Base-by-base conservation (phyloP, 441 rosid species). In the Aquilaria agallochum region DNA sequence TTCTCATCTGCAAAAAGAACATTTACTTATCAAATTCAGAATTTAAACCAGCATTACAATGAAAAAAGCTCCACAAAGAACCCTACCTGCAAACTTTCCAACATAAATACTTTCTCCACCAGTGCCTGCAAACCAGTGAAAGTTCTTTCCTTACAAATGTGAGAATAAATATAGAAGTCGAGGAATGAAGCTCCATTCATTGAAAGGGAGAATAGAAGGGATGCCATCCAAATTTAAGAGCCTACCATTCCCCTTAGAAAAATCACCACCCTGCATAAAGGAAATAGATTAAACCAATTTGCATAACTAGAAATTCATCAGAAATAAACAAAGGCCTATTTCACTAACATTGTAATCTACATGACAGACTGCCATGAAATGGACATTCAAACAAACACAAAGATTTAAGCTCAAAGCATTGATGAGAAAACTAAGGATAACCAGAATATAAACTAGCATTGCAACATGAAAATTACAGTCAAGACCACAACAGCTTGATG, bases 21-120 rank as follows among this genome's bases (percentile, higher is more conserved):
- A 27, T 2, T 9, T 53, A 32, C 36, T 63, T 61, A 53, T 51
- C 13, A 55, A 34, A n/a, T 49, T 62, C 50, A 0, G 20, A 62
- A 59, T 31, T 31, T 31, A 60, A 52, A 64, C 44, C 40, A 62
- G 52, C 46, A 56, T 46, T 45, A 68, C 13, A 50, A 11, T 42
- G 31, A 55, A 13, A 30, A 49, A 34, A 15, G 51, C 42, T 30
- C 49, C 8, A 51, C 33, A 52, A 20, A 54, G 48, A 74, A 55
- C 50, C 56, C 62, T 74, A 92, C 99, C 99, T 55, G 86, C 68
- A 85, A 95, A 92, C 76, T 90, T 95, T 67, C 96, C 98, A 73
- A 97, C 99, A 55, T 86, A 92, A 67, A 92, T 90, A 67, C 98
- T 90, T 81, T 95, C 98, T 67, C 99, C 99, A 65, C 99, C 99